Conservation (phyloP, 495 filamentous ascomycete genomes). For the Neurospora pannonica region DNA sequence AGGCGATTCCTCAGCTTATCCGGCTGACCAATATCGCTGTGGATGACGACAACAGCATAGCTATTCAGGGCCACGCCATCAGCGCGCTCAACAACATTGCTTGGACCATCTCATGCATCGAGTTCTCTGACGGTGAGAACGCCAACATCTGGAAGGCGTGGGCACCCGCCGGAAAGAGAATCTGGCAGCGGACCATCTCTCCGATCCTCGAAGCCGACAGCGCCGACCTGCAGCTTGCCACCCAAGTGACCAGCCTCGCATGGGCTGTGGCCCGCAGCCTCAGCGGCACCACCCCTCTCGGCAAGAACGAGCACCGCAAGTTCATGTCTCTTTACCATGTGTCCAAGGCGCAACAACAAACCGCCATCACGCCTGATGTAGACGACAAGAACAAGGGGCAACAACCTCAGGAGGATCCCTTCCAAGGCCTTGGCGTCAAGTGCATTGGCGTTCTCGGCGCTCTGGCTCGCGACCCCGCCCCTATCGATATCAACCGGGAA, state of each 20-base stretch:
- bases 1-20: conserved; percentile 40
- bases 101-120: conserved; percentile 46
- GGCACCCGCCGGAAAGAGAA: conserved; percentile 37
- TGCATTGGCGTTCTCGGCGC: conserved; percentile 52
- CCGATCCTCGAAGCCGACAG: conserved; percentile 47
- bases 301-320: conserved; percentile 40
- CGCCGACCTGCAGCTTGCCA: conserved; percentile 49
- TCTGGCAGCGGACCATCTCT: conserved; percentile 42
- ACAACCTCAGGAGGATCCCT: conserved; percentile 27
- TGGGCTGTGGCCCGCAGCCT: conserved; percentile 50
- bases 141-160: conserved; percentile 34
- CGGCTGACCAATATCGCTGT: conserved; percentile 23
- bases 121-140: conserved; percentile 34
- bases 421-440: conserved; percentile 46
- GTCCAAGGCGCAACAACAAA: conserved; percentile 22
- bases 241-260: conserved; percentile 47
- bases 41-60: conserved; percentile 13
- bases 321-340: conserved; percentile 54
- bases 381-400: conserved; percentile 8
- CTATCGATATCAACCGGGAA: conserved; percentile 39
- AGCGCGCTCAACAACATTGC: conserved; percentile 51
- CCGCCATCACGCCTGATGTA: conserved; percentile 9
- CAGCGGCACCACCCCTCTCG: conserved; percentile 35
- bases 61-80: conserved; percentile 39
- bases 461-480: conserved; percentile 39